These are phyloP conservation scores for Moricandia arvensis DNA, from an alignment of 345 rosid genomes.

Conservation along the genomic window DNA sequence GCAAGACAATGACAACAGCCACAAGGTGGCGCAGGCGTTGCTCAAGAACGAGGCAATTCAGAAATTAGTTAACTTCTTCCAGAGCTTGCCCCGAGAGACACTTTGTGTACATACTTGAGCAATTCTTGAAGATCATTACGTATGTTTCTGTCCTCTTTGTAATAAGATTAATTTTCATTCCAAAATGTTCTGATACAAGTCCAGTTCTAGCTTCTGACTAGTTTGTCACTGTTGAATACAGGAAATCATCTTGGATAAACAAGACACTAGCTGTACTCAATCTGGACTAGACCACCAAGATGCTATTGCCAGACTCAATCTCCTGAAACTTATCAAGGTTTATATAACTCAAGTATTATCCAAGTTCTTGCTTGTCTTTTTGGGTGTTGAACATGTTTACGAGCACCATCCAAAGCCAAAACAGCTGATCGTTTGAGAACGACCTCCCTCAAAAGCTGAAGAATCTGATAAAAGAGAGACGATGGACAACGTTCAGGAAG, in stretches of 20 bases:
- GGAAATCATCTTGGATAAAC: background rate
- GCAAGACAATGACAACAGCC: background rate
- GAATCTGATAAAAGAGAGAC: no score
- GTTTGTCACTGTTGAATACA: background rate
- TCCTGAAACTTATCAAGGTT: background rate
- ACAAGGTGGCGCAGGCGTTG: background rate
- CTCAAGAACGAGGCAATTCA: background rate
- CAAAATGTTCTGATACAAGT: background rate
- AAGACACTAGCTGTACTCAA: background rate
- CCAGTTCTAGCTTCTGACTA: background rate
- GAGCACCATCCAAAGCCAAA: no score
- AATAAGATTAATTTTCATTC: no score
- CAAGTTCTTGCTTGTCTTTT: background rate
- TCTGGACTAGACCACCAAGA: background rate
- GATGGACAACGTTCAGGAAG: no score
- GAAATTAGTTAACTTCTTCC: background rate
- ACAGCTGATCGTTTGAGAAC: no score
- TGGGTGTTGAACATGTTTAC: no score
- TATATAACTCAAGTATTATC: background rate
- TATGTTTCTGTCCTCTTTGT: background rate
- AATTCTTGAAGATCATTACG: background rate
- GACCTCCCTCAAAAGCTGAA: no score
- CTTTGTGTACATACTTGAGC: background rate
- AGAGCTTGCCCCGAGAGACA: background rate
- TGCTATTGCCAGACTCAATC: background rate